Evolutionary conservation across 768 basidiomycete species (phyloP).

Genomic region (Termitomyces eurrhizus): DNA sequence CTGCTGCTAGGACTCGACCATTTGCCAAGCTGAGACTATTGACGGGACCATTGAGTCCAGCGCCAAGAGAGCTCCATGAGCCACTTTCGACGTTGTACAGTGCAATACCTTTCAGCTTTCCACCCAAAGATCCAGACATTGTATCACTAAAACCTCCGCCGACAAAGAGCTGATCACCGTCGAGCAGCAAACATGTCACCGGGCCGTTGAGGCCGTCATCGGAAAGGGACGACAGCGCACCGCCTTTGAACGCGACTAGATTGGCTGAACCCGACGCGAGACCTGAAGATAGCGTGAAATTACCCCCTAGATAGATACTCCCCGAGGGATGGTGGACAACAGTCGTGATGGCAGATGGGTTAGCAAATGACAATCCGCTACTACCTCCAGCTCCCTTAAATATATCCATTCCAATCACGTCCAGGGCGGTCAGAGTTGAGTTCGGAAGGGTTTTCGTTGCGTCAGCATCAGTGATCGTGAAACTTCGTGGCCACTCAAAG

Average conservation of each 20-base stretch:
- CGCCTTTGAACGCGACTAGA: constrained; percentile 66
- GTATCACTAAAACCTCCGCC: constrained; percentile 89
- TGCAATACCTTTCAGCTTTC: constrained; percentile 57
- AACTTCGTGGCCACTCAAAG: constrained; percentile 77
- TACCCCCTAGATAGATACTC: constrained; percentile 69
- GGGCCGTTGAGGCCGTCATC: constrained; percentile 76
- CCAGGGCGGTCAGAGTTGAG: constrained; percentile 63
- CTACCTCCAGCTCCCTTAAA: constrained; percentile 56
- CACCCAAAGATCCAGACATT: constrained; percentile 43
- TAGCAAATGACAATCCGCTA: constrained; percentile 30
- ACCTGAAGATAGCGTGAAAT: constrained; percentile 60
- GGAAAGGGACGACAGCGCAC: constrained; percentile 48
- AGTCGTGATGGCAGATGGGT: constrained; percentile 41
- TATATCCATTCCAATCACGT: constrained; percentile 58
- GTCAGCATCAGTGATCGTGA: constrained; percentile 38
- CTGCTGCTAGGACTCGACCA: constrained; percentile 59
- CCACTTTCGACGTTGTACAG: constrained; percentile 64
- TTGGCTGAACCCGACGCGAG: constrained; percentile 58
- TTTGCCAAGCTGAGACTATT: constrained; percentile 48
- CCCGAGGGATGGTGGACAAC: constrained; percentile 67
- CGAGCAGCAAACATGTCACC: constrained; percentile 64
- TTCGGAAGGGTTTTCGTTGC: constrained; percentile 64
- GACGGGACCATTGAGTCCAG: constrained; percentile 79
- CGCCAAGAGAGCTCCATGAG: constrained; percentile 64
- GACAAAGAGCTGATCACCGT: constrained; percentile 67